These are phyloP conservation scores for Lichtheimia hyalospora DNA, from an alignment of 371 early-diverging fungal genomes.

Conservation along the genomic window DNA sequence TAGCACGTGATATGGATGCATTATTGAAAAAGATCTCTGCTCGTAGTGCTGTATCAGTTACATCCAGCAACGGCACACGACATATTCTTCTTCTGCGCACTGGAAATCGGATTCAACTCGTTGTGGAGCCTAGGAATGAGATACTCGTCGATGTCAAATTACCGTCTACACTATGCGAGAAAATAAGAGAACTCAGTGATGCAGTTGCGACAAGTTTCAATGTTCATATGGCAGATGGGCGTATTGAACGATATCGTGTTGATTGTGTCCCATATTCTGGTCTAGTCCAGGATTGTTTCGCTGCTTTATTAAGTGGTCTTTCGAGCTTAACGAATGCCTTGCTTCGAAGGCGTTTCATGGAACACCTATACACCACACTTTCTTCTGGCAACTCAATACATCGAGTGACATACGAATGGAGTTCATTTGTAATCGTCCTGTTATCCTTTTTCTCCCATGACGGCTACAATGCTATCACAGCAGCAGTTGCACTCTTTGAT, in stretches of 20 bases:
- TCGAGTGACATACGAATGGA: slow-evolving; percentile 47
- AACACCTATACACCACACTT: not conserved
- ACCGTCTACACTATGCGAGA: not conserved
- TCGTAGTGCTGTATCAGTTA: slow-evolving; percentile 10
- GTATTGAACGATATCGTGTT: not conserved
- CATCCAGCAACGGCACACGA: not conserved
- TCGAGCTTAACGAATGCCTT: not conserved
- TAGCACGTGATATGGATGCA: slow-evolving; percentile 1
- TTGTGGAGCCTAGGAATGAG: not conserved
- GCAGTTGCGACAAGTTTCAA: slow-evolving; percentile 4
- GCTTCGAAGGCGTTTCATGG: slow-evolving; percentile 6
- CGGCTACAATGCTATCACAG: not conserved
- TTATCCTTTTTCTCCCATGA: slow-evolving; percentile 48
- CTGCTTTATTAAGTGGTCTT: slow-evolving; percentile 3
- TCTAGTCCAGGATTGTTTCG: slow-evolving; percentile 3
- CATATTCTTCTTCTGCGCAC: slow-evolving; percentile 6
- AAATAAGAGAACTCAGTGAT: slow-evolving; percentile 6
- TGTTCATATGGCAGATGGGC: not conserved
- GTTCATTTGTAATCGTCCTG: slow-evolving; percentile 48
- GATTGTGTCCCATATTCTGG: slow-evolving; percentile 5
- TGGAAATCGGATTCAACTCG: slow-evolving; percentile 3
- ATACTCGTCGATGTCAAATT: not conserved
- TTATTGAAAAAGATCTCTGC: slow-evolving; percentile 6
- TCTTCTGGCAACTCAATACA: not conserved
- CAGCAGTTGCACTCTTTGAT: slow-evolving; percentile 12